Evolutionary conservation across 331 rosid genomes (phyloP).

Genomic region (Quercus lobata): DNA sequence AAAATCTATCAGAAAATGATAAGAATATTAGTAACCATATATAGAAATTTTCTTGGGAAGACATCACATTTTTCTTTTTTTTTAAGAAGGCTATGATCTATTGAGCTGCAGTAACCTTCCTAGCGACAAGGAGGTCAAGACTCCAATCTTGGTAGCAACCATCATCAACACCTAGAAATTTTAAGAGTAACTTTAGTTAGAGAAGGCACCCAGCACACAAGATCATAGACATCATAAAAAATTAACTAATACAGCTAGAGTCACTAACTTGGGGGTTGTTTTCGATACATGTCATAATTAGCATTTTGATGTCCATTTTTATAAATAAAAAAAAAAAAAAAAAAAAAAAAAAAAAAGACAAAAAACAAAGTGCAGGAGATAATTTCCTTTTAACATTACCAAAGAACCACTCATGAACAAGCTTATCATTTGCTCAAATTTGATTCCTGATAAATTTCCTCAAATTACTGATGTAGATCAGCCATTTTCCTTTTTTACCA

Average conservation of each 20-base stretch:
- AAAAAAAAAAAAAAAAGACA: too few species aligned
- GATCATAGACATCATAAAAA: background rate
- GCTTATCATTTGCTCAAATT: background rate
- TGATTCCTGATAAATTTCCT: background rate
- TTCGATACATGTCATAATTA: too few species aligned
- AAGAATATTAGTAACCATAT: background rate
- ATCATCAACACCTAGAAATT: slow-evolving; percentile 52
- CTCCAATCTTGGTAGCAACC: slow-evolving; percentile 90
- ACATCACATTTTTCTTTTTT: background rate
- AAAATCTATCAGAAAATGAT: slow-evolving; percentile 53
- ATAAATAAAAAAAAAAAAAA: background rate
- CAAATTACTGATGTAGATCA: slow-evolving; percentile 6
- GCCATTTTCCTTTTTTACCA: background rate
- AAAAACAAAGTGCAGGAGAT: background rate
- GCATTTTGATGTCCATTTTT: background rate
- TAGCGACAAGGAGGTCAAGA: slow-evolving; percentile 60
- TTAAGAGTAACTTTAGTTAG: background rate
- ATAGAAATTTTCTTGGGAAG: background rate
- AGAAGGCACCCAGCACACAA: slow-evolving; percentile 6
- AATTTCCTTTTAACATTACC: background rate
- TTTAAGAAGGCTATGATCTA: background rate
- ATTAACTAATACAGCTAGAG: background rate
- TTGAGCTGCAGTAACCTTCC: slow-evolving; percentile 38
- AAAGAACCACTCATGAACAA: background rate
- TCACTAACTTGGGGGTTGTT: background rate